Evolutionary conservation across 129 eudicot genomes (phyloP).

Genomic region (Pulicaria dysenterica): DNA sequence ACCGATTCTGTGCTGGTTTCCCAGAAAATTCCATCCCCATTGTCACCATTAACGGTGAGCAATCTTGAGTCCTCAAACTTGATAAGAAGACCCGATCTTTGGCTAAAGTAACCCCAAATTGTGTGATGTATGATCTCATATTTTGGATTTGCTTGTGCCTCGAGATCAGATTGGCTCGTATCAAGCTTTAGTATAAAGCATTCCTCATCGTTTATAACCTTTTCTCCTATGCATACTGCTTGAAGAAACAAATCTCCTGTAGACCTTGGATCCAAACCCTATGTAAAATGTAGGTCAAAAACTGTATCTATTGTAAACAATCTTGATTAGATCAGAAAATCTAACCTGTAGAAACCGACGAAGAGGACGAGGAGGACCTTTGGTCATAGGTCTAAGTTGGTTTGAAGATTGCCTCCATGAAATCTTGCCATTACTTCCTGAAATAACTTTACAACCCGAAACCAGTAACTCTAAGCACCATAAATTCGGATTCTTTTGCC

Average conservation of each 20-base stretch:
- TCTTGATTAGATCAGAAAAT: not conserved
- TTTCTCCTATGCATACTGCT: constrained; percentile 93
- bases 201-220: constrained; percentile 79
- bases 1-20: constrained; percentile 87
- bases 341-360: constrained; percentile 91
- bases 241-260: constrained; percentile 70
- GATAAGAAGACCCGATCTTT: constrained; percentile 84
- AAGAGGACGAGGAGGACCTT: constrained; percentile 87
- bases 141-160: constrained; percentile 67
- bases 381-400: constrained; percentile 62
- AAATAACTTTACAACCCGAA: constrained; percentile 85
- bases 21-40: constrained; percentile 84
- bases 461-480: constrained; percentile 86
- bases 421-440: constrained; percentile 82
- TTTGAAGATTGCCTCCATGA: constrained; percentile 97
- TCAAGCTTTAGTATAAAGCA: constrained; percentile 86
- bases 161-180: constrained; percentile 74
- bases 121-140: constrained; percentile 93
- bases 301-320: not conserved
- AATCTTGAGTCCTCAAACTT: constrained; percentile 91
- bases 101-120: constrained; percentile 98
- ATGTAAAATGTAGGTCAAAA: constrained; percentile 11
- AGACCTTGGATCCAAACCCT: constrained; percentile 85
- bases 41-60: constrained; percentile 60
- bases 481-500: constrained; percentile 83